Conservation (phyloP, 2,329 filamentous ascomycete genomes). For the Furcasterigmium sp. region DNA sequence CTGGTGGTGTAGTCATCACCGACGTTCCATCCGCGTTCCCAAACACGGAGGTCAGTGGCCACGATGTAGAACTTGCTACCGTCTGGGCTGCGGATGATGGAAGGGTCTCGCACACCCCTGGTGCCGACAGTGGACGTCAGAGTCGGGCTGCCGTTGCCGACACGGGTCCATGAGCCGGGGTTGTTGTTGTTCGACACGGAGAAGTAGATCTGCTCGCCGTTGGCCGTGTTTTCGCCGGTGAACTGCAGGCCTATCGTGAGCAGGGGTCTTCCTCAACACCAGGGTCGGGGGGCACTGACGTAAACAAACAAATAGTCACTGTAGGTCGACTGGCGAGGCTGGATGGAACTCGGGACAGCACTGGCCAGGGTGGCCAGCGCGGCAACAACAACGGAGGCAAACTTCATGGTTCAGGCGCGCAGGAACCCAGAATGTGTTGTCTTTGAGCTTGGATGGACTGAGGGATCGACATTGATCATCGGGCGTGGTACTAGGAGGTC, state of each 20-base stretch:
- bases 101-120: conserved; percentile 33
- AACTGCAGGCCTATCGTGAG: conserved; percentile 17
- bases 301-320: not conserved
- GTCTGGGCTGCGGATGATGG: conserved; percentile 32
- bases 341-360: not conserved
- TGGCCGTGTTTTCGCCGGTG: conserved; percentile 24
- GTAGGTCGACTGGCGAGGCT: not conserved
- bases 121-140: conserved; percentile 31
- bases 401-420: too few relatives aligned
- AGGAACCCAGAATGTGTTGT: too few relatives aligned
- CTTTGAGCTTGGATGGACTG: too few relatives aligned
- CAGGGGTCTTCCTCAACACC: too few relatives aligned
- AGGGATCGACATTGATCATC: too few relatives aligned
- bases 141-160: conserved; percentile 30
- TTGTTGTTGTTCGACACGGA: conserved; percentile 35
- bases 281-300: not conserved
- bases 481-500: too few relatives aligned
- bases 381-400: too few relatives aligned
- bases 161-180: conserved; percentile 31
- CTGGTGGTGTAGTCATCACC: conserved; percentile 11
- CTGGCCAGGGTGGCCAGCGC: not conserved
- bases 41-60: conserved; percentile 28
- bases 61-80: conserved; percentile 32
- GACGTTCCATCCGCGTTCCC: conserved; percentile 24
- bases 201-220: conserved; percentile 32